Evolutionary conservation across 2,329 filamentous ascomycete species (phyloP).

Genomic region (Lizonia empirigonia): DNA sequence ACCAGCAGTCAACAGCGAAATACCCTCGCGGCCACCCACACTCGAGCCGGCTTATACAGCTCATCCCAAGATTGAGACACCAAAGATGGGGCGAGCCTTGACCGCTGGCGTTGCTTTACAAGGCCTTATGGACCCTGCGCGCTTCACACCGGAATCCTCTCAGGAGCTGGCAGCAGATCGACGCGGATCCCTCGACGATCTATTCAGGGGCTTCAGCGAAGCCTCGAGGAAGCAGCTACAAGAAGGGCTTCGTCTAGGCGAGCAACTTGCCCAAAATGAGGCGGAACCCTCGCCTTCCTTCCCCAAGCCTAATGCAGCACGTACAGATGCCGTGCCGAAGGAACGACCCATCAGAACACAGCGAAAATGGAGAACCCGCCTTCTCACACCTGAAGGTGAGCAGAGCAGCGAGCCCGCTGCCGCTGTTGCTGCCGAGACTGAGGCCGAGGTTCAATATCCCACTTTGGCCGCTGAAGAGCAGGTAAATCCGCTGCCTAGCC

Average conservation of each 20-base stretch:
- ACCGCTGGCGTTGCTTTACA: conserved; percentile 48
- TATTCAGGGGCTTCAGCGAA: conserved; percentile 49
- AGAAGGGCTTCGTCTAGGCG: conserved; percentile 47
- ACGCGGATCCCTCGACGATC: conserved; percentile 39
- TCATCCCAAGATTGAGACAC: conserved; percentile 35
- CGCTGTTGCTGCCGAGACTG: conserved; percentile 12
- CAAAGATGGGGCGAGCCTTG: conserved; percentile 43
- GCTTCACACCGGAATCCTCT: conserved; percentile 35
- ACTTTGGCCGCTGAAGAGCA: conserved; percentile 20
- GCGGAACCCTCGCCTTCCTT: conserved; percentile 21
- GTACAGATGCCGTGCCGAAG: conserved; percentile 13
- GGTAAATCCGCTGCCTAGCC: conserved; percentile 36
- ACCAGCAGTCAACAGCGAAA: conserved; percentile 33
- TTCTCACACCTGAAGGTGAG: conserved; percentile 44
- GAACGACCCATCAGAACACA: conserved; percentile 33
- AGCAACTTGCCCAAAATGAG: conserved; percentile 43
- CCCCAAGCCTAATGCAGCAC: conserved; percentile 27
- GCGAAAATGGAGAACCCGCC: conserved; percentile 35
- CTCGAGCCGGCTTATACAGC: conserved; percentile 27
- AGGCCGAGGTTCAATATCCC: conserved; percentile 39
- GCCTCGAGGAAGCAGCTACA: conserved; percentile 47
- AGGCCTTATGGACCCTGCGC: conserved; percentile 41
- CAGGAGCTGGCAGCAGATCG: conserved; percentile 28
- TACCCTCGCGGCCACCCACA: conserved; percentile 40
- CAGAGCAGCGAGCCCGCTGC: conserved; percentile 22